Conservation (phyloP, 306 rosid genomes). For the Lupinus albus region DNA sequence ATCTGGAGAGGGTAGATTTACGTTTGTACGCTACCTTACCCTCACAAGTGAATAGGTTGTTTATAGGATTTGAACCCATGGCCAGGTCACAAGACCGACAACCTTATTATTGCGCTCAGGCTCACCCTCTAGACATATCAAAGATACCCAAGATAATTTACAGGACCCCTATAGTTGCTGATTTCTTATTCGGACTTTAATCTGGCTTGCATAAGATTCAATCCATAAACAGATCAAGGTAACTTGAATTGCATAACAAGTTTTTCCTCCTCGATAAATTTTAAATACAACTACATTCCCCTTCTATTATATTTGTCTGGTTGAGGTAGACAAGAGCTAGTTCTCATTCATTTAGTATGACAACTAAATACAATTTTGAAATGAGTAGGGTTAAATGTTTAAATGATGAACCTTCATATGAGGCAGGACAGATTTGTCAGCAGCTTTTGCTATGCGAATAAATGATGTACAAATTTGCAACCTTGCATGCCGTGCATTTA, state of each 20-base stretch:
- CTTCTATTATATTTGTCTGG: neutral
- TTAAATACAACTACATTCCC: neutral
- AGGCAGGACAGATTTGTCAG: slow-evolving; percentile 90
- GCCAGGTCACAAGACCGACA: too few species aligned
- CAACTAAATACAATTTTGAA: slow-evolving; percentile 11
- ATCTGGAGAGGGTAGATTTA: too few species aligned
- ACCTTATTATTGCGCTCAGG: too few species aligned
- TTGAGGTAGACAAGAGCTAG: slow-evolving; percentile 6
- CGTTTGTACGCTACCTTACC: too few species aligned
- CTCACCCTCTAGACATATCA: too few species aligned
- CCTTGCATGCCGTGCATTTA: slow-evolving; percentile 85
- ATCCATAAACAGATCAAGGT: slow-evolving; percentile 23
- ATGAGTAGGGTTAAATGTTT: slow-evolving; percentile 11
- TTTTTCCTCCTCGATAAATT: slow-evolving; percentile 11
- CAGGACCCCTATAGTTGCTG: neutral
- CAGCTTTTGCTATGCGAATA: slow-evolving; percentile 90
- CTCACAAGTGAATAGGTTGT: too few species aligned
- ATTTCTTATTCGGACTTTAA: neutral
- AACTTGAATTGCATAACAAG: neutral
- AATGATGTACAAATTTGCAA: slow-evolving; percentile 91
- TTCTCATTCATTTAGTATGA: slow-evolving; percentile 26
- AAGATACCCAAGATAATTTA: neutral
- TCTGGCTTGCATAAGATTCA: too few species aligned
- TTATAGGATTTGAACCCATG: too few species aligned
- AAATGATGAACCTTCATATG: slow-evolving; percentile 84